Base-by-base conservation (phyloP, 176 grass and related monocot species). In the Aegilops tauschii region DNA sequence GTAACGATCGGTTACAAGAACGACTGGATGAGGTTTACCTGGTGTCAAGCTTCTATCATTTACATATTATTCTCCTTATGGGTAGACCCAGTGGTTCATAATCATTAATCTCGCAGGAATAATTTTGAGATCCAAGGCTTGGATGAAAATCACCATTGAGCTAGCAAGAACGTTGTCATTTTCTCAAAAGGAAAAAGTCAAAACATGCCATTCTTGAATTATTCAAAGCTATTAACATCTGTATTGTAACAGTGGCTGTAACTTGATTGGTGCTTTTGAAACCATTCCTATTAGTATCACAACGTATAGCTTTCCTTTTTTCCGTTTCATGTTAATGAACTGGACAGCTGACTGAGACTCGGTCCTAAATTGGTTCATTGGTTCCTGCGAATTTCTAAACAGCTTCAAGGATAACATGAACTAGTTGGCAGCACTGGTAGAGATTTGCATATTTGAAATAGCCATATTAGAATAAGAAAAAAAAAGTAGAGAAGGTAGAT, bases 231-330 rank as follows among this genome's bases (percentile, higher is more conserved):
- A 69, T 31, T 47, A 34, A 23, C 47, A 34, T 66, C 66, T 68
- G 9, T 32, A 67, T 49, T 68, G 9, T 32, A 50, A 47, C 5
- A 45, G 47, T 21, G 40, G 7, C 0, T 34, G 28, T 47, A 81
- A 66, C 25, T 81, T 64, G 28, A 67, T 47, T 80, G 65, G 39
- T 50, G 17, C 30, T 66, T 66, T 81, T 20, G 28, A 68, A 45
- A 50, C 18, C 39, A 80, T 65, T 80, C 78, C 9, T 81, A 47
- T 81, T 63, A 81, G 61, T 78, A 78, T 47, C 17, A 44, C 9
- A 30, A 27, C 12, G 28, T 81, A 68, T 8, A 68, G 11, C 39
- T 66, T 66, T 16, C 25, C 18, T 52, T 50, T 80, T 32, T 68
- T 31, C 18, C 56, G 44, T 68, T 81, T 40, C 63, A 30, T 81